Evolutionary conservation across 1,284 basidiomycete species (phyloP), one percentile per base, ranked within the genome.

Genomic region (Phellopilus nigrolimitatus): DNA sequence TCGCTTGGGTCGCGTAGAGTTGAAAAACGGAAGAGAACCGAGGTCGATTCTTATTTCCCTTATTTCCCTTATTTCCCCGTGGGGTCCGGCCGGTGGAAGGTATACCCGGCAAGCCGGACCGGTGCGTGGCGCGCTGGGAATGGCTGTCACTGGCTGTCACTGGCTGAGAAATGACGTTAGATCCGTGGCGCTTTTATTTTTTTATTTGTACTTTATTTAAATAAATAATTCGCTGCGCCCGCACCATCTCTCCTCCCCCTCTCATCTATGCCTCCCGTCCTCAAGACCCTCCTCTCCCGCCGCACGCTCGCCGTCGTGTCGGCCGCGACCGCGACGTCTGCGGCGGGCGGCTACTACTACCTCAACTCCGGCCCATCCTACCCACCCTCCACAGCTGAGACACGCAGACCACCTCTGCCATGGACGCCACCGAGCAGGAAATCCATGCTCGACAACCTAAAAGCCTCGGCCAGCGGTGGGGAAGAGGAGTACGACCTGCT

Each of bases 401-500:
- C 77, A 0, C 74, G 83, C 13, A 67, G 81, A 7, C 83, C 86
- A 1, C 86, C 83, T 1, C 79, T 82, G 1, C 73, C 80, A 68
- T 91, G 88, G 88, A 80, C 81, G 0, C 87, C 88, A 0, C 88
- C 88, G 0, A 71, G 78, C 7, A 65, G 88, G 27, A 68, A 75
- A 24, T 71, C 82, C 24, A 87, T 88, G 79, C 62, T 91, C 25
- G 68, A 74, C 8, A 64, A 71, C 0, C 73, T 90, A 15, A 78
- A 73, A 59, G 72, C 71, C 3, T 76, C 72, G 63, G 0, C 69
- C 67, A 3, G 57, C 59, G 39, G 21, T 22, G 17, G 3, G 1
- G 67, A 67, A 1, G 75, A 80, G 10, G 78, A 82, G 59, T 88
- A 89, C 56, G 92, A 92, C 65, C 69, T 97, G 56, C 74, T 97